phyloP scores from a whole-genome alignment of 805 yeast genomes.

The Sugiyamaella americana region DNA sequence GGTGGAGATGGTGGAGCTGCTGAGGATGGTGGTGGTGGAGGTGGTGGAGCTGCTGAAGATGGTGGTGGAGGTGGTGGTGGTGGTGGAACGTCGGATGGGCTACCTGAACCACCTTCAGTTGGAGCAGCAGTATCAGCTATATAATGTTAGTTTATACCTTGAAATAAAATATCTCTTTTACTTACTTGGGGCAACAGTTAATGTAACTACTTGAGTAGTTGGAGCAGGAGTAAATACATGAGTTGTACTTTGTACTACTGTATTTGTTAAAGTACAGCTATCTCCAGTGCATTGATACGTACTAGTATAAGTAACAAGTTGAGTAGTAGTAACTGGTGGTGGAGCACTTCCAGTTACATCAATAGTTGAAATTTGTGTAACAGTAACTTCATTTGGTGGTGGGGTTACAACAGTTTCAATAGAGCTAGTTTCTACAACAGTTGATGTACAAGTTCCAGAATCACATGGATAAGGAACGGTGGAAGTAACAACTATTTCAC shows the following conservation, averaged over 20 bases:
- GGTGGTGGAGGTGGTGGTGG: neutral
- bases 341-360: conserved; percentile 12
- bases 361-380: conserved; percentile 4
- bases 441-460: conserved; percentile 7
- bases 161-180: neutral
- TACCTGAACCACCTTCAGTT: neutral
- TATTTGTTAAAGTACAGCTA: conserved; percentile 9
- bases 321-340: conserved; percentile 9
- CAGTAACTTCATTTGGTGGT: conserved; percentile 1
- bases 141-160: neutral
- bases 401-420: conserved; percentile 7
- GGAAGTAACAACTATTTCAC: conserved; percentile 4
- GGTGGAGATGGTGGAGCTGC: neutral
- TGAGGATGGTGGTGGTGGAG: neutral
- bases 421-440: conserved; percentile 7
- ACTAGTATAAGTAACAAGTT: conserved; percentile 8
- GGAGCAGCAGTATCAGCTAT: neutral
- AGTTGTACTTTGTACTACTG: conserved; percentile 4
- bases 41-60: neutral
- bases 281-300: conserved; percentile 7
- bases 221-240: conserved; percentile 8
- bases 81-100: neutral
- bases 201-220: conserved; percentile 9
- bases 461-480: conserved; percentile 15
- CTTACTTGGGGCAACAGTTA: conserved; percentile 5